Evolutionary conservation across 345 rosid species (phyloP).

Genomic region (Populus ilicifolia): DNA sequence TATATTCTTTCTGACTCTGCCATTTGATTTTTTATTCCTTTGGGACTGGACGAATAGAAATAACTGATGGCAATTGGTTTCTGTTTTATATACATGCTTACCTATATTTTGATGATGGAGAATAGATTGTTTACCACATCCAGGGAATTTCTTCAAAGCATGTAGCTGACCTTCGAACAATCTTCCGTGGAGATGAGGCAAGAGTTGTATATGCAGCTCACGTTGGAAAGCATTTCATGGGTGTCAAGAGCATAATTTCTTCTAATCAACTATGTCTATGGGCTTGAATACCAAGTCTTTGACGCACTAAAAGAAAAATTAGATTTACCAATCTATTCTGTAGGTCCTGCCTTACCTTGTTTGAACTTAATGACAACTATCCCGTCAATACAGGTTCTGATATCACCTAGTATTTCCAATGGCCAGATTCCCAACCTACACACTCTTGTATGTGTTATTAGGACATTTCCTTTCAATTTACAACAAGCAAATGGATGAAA

Average conservation of each 20-base stretch:
- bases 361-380: neutral
- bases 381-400: no score
- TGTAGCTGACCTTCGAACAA: slow-evolving; percentile 35
- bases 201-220: slow-evolving; percentile 20
- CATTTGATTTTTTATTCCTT: no score
- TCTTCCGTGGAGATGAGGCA: slow-evolving; percentile 16
- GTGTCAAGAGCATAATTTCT: slow-evolving; percentile 47
- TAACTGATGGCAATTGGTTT: no score
- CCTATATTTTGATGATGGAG: no score
- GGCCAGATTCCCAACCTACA: slow-evolving; percentile 37
- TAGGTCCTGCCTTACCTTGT: slow-evolving; percentile 41
- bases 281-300: slow-evolving; percentile 42
- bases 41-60: no score
- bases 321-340: slow-evolving; percentile 28
- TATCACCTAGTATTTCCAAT: slow-evolving; percentile 13
- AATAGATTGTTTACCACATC: slow-evolving; percentile 27
- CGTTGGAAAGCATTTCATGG: slow-evolving; percentile 39
- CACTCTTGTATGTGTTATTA: slow-evolving; percentile 37
- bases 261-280: slow-evolving; percentile 42
- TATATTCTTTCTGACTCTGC: no score
- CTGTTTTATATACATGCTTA: no score
- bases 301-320: slow-evolving; percentile 25
- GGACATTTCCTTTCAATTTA: slow-evolving; percentile 40
- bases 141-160: slow-evolving; percentile 34
- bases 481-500: slow-evolving; percentile 35